Evolutionary conservation across 176 grass and related monocot species (phyloP), one percentile per base, ranked within the genome.

Genomic region (Aegilops tauschii): DNA sequence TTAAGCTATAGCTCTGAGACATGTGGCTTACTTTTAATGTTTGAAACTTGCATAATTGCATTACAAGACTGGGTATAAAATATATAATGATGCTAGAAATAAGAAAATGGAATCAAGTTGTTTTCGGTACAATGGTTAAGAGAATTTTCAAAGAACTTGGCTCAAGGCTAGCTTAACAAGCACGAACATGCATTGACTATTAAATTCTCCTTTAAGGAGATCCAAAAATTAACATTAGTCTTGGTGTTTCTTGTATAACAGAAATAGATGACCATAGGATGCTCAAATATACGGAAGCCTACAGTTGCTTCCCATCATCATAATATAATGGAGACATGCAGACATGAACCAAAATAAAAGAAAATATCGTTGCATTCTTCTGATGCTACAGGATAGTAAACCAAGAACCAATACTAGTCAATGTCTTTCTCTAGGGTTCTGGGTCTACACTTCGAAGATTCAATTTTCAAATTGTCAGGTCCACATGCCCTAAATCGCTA

Each of bases 111-210:
- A 7, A 70, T 86, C 61, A 81, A 67, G 28, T 52, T 31, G 36
- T 20, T 77, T 86, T 52, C 37, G 82, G 35, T 63, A 50, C 13
- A 61, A 36, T 85, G 12, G 66, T 69, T 66, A 89, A 84, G 17
- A n/a, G 42, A 40, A 81, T 29, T 45, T 70, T 82, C 32, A 82
- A 82, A 23, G 28, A 12, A 76, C 45, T 77, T 8, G 23, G 28
- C 72, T 69, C 28, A 89, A 76, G 20, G 68, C 27, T 31, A 89
- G 69, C 32, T 85, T 76, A 89, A 89, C 30, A 29, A 62, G 30
- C 21, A 35, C 58, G 12, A 8, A 74, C 14, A 74, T 44, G 21
- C 21, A 73, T 25, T 37, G 28, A 71, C 16, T 30, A 80, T 20
- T 17, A 86, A 80, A 47, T 12, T 69, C 28, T 52, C 72, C 18